phyloP scores from a whole-genome alignment of 768 basidiomycete genomes.

The Sarcodon sp. region DNA sequence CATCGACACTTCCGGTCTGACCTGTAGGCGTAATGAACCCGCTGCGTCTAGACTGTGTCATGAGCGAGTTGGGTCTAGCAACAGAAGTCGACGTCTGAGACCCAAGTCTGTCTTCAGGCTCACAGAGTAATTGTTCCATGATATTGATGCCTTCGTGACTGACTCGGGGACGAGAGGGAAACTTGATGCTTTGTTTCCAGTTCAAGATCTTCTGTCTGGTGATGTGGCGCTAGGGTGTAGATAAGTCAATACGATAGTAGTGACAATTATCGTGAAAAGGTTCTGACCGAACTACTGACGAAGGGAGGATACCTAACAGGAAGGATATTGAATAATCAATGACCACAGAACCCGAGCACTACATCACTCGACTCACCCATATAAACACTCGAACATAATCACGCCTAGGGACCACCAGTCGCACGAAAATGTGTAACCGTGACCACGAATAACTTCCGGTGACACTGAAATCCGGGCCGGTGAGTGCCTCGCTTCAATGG shows the following conservation, averaged over 20 bases:
- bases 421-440: slow-evolving; percentile 88
- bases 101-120: slow-evolving; percentile 89
- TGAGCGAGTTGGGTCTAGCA: slow-evolving; percentile 65
- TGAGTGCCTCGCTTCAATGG: slow-evolving; percentile 5
- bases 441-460: slow-evolving; percentile 80
- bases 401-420: slow-evolving; percentile 99
- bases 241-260: neutral
- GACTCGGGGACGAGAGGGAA: slow-evolving; percentile 73
- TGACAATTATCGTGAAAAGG: neutral
- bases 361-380: slow-evolving; percentile 50
- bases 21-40: slow-evolving; percentile 45
- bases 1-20: slow-evolving; percentile 49
- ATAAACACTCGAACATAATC: slow-evolving; percentile 93
- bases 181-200: slow-evolving; percentile 83
- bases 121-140: slow-evolving; percentile 84
- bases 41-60: slow-evolving; percentile 63
- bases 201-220: slow-evolving; percentile 96
- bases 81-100: slow-evolving; percentile 57
- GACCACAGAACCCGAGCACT: neutral
- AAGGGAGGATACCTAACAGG: slow-evolving; percentile 81
- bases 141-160: slow-evolving; percentile 81
- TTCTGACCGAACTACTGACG: slow-evolving; percentile 79
- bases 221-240: slow-evolving; percentile 57
- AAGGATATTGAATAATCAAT: slow-evolving; percentile 1
- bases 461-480: slow-evolving; percentile 45